Conservation (phyloP, 2,329 filamentous ascomycete species). For the Cladosporium colombiae region DNA sequence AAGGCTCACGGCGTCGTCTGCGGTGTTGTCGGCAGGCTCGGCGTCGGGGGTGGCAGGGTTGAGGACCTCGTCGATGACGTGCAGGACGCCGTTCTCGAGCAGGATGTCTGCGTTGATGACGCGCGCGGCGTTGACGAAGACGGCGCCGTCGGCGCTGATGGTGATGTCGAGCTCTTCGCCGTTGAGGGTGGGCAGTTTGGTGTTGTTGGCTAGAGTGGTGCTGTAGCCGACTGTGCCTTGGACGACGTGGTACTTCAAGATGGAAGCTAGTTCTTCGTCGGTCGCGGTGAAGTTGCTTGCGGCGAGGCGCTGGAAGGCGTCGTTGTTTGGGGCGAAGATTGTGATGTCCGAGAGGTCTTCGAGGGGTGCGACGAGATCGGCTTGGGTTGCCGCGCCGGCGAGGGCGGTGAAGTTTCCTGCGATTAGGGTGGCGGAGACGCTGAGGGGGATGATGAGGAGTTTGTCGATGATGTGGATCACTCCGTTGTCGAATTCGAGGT, state of each 20-base stretch:
- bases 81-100: conserved; percentile 48
- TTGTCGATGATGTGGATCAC: conserved; percentile 51
- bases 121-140: conserved; percentile 48
- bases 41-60: conserved; percentile 3
- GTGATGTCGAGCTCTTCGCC: conserved; percentile 45
- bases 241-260: conserved; percentile 67
- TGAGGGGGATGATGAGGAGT: conserved; percentile 44
- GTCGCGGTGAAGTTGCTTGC: conserved; percentile 45
- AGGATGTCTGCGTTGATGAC: conserved; percentile 48
- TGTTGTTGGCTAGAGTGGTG: conserved; percentile 40
- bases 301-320: conserved; percentile 58
- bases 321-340: conserved; percentile 63
- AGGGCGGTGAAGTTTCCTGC: conserved; percentile 36
- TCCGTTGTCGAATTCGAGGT: conserved; percentile 35
- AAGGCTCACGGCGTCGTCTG: background rate
- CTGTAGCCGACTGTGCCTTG: conserved; percentile 58
- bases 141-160: conserved; percentile 33
- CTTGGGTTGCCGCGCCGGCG: conserved; percentile 24
- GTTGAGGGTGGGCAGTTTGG: conserved; percentile 37
- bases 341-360: conserved; percentile 53
- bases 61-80: conserved; percentile 48
- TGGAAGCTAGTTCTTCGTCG: conserved; percentile 29
- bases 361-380: conserved; percentile 42
- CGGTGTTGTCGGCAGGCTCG: conserved; percentile 2
- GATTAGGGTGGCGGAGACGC: conserved; percentile 26